Conservation (phyloP, 805 yeast genomes). For the Starmerella etchellsii region DNA sequence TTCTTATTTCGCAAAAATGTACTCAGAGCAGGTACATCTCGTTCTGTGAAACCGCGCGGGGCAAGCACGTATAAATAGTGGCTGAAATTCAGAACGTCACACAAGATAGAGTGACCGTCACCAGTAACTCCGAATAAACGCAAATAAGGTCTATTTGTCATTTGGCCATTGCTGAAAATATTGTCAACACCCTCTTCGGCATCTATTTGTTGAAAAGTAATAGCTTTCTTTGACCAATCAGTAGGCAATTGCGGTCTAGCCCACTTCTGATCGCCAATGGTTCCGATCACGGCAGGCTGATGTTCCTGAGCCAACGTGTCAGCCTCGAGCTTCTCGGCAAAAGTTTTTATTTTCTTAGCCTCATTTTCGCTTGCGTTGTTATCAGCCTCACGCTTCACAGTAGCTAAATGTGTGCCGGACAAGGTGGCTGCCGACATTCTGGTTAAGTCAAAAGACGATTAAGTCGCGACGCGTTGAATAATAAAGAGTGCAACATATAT, state of each 20-base stretch:
- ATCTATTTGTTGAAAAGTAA: conserved; percentile 63
- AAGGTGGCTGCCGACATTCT: conserved; percentile 1
- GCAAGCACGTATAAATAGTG: conserved; percentile 90
- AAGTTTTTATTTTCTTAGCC: conserved; percentile 3
- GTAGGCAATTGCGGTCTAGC: conserved; percentile 43
- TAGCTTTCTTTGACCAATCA: conserved; percentile 33
- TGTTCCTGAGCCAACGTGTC: conserved; percentile 7
- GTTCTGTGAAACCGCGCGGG: conserved; percentile 58
- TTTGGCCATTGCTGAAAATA: neutral
- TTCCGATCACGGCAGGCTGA: conserved; percentile 7
- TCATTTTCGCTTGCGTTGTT: conserved; percentile 1
- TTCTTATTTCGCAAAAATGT: neutral
- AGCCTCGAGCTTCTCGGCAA: conserved; percentile 13
- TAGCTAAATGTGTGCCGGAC: neutral
- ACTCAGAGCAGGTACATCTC: conserved; percentile 38
- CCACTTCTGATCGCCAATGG: conserved; percentile 30
- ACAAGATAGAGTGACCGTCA: conserved; percentile 76
- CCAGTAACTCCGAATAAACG: conserved; percentile 86
- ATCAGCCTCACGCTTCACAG: neutral
- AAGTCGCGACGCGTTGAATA: neutral
- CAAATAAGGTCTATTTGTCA: conserved; percentile 30
- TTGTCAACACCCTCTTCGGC: conserved; percentile 54
- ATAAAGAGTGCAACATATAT: too few relatives aligned
- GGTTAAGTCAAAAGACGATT: neutral
- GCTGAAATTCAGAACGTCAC: conserved; percentile 76